Evolutionary conservation across 2,329 filamentous ascomycete genomes (phyloP).

Genomic region (Cercospora janseana): DNA sequence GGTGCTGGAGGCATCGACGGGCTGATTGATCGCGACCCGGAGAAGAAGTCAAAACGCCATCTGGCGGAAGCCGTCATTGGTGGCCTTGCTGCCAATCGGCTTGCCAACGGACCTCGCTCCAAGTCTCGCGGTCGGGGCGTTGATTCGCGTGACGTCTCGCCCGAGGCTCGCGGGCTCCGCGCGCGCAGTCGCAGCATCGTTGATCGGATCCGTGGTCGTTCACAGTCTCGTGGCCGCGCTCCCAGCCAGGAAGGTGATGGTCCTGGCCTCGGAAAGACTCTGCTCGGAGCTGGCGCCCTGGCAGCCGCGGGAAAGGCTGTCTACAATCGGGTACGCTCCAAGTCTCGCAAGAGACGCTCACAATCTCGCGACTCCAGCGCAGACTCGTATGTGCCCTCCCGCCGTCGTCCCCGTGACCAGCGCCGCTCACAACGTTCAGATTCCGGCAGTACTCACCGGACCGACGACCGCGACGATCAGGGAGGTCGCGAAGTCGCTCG

Average conservation of each 20-base stretch:
- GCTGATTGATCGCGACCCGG: constrained; percentile 64
- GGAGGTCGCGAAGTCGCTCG: constrained; percentile 38
- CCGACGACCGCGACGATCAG: constrained; percentile 32
- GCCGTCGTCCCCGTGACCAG: constrained; percentile 44
- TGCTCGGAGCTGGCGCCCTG: constrained; percentile 50
- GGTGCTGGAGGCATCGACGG: constrained; percentile 85
- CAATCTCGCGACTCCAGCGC: constrained; percentile 48
- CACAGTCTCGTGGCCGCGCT: constrained; percentile 46
- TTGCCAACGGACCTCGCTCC: constrained; percentile 77
- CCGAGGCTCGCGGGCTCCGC: constrained; percentile 44
- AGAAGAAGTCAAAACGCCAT: constrained; percentile 74
- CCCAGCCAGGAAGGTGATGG: constrained; percentile 41
- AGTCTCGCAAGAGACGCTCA: constrained; percentile 51
- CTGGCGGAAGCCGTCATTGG: constrained; percentile 84
- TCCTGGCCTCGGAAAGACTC: constrained; percentile 48
- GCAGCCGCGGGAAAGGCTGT: constrained; percentile 53
- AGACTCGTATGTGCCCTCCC: constrained; percentile 54
- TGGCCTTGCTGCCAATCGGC: constrained; percentile 78
- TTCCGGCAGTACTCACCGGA: constrained; percentile 40
- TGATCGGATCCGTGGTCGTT: constrained; percentile 51
- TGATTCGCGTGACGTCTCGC: constrained; percentile 38
- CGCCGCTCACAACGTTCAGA: constrained; percentile 42
- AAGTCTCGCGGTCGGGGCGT: constrained; percentile 56
- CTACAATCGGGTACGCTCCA: constrained; percentile 56
- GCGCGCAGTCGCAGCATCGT: constrained; percentile 64